Evolutionary conservation across 148 eudicot genomes (phyloP), one percentile per base, ranked within the genome.

Genomic region (Amaranthus hypochondriacus): DNA sequence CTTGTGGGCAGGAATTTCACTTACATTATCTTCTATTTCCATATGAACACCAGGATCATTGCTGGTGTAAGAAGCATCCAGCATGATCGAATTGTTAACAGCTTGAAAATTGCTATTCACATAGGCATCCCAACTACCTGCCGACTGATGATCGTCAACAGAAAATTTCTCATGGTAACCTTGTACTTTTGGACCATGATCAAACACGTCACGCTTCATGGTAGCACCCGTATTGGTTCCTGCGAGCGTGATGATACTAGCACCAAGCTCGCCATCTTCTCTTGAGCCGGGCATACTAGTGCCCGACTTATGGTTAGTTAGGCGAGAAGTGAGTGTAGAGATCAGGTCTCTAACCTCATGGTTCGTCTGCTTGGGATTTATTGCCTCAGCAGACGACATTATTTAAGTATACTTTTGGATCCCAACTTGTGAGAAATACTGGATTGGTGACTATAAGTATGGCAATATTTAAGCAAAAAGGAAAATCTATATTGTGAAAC

Each of bases 11-110:
- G 43, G 53, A 21, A 72, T 73, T 48, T 70, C 75, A 14, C 55
- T 57, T 46, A 73, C 47, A 12, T 28, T 28, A 28, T 74, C 84
- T 0, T 73, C 50, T 66, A 94, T 62, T 15, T 89, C 93, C 86
- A 94, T 42, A 69, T 87, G 95, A 57, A 94, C 96, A 59, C 98
- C 98, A 0, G 98, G 98, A 83, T 91, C 93, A 18, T 94, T 86
- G 62, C 93, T 75, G 7, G 79, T 68, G 75, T 86, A 92, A 71
- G 82, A 86, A 6, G 86, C 91, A 6, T 78, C 87, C 10, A 94
- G 64, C 98, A 94, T 88, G 76, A 94, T 85, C 0, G 96, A 94
- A 43, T 92, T 94, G 73, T 94, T 94, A 62, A 94, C 84, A 63
- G 88, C 87, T 77, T 92, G 97, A 65, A 81, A 87, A 73, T 94